Evolutionary conservation across 2,329 filamentous ascomycete genomes (phyloP), one percentile per base, ranked within the genome.

Genomic region (Colletotrichum cereale): DNA sequence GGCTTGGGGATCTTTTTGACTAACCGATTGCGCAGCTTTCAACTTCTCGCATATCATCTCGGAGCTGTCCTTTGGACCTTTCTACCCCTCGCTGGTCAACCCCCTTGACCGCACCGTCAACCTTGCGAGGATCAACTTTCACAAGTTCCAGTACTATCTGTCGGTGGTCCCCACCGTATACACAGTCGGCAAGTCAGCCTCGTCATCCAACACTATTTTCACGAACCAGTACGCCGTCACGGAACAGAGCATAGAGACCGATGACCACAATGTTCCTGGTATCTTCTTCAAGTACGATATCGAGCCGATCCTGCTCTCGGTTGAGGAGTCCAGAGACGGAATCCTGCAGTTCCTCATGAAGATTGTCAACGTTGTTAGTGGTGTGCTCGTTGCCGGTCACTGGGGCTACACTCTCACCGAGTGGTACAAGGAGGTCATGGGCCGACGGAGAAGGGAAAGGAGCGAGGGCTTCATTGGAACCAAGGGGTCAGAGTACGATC

Each of bases 211-310:
- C 77, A 91, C 90, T 65, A 90, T 99, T 79, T 90, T 92, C 82
- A 98, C 96, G 21, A 99, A 99, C 86, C 96, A 99, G 82, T 99
- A 99, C 85, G 96, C 96, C 72, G 96, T 97, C 0, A 98, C 95
- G 0, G 94, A 95, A 79, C 95, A 98, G 85, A 92, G 89, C 76
- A 89, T 91, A 77, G 84, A 86, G 44, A 88, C 97, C 52, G 85
- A 86, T 66, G 92, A 97, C 77, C 90, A 86, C 76, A 84, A 85
- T 70, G 89, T 98, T 0, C 96, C 96, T 0, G 96, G 96, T 40
- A 90, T 99, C 73, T 99, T 98, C 80, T 93, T 99, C 88, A 99
- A 98, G 85, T 99, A 97, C 84, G 96, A 98, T 80, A 98, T 99
- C 76, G 96, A 99, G 86, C 96, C 96, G 1, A 95, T 99, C 77